A percentile compares a stretch with the other conserved stretches of the same genome.
Conservation (phyloP, 208 protist genomes). For the Naegleria gruberi region DNA sequence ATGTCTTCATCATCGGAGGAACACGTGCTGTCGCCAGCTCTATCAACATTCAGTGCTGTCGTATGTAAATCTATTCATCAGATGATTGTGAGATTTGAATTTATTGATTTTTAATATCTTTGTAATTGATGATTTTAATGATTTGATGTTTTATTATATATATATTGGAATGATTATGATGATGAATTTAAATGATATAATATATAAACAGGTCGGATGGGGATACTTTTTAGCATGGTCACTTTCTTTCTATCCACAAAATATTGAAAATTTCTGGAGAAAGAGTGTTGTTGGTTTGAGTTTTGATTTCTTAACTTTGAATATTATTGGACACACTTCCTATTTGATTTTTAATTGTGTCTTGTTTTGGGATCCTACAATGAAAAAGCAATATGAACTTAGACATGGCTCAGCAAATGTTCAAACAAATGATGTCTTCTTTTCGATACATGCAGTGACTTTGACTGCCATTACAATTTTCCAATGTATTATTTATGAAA, state of each 20-base stretch:
- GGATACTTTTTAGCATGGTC: constrained; percentile 40
- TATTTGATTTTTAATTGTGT: constrained; percentile 50
- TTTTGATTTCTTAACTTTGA: constrained; percentile 59
- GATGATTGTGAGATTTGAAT: too few species aligned
- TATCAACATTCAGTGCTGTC: too few species aligned
- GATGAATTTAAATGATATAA: too few species aligned
- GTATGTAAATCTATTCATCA: too few species aligned
- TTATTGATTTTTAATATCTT: too few species aligned
- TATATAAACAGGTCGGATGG: background rate
- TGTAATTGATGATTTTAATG: too few species aligned
- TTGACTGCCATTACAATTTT: constrained; percentile 38
- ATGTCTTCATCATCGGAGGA: too few species aligned
- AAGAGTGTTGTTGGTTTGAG: constrained; percentile 52
- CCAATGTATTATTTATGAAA: constrained; percentile 49
- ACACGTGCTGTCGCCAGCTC: too few species aligned
- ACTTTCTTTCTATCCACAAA: constrained; percentile 60
- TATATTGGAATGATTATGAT: too few species aligned
- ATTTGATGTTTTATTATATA: too few species aligned
- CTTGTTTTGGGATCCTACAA: constrained; percentile 41
- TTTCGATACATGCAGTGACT: constrained; percentile 41
- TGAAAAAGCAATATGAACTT: constrained; percentile 44
- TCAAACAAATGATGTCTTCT: constrained; percentile 56
- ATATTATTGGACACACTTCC: constrained; percentile 54
- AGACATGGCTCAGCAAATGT: constrained; percentile 38
- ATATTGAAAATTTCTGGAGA: constrained; percentile 47